A percentile compares a stretch with the other conserved stretches of the same genome.
These are phyloP conservation scores for Chimonanthus praecox DNA, from an alignment of 164 flowering plant genomes.

Conservation along the genomic window DNA sequence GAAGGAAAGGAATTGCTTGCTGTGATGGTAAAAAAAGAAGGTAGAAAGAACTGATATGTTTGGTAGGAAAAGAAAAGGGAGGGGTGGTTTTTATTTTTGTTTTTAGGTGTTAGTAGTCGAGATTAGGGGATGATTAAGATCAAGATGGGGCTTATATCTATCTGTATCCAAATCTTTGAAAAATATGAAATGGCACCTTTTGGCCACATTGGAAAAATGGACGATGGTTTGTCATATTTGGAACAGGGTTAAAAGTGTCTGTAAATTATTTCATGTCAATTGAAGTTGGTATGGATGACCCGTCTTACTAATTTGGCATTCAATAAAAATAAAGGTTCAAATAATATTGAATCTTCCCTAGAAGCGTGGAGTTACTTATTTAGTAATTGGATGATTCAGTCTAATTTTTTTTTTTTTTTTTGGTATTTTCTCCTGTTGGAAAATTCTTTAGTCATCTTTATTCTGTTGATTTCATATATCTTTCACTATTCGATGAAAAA, in stretches of 20 bases:
- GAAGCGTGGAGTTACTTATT: too few relatives aligned
- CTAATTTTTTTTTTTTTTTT: too few relatives aligned
- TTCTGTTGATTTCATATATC: too few relatives aligned
- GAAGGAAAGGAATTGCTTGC: background rate
- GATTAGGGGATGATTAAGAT: background rate
- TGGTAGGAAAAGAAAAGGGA: background rate
- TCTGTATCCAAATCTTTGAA: conserved; percentile 22
- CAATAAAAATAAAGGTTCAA: too few relatives aligned
- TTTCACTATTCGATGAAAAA: too few relatives aligned
- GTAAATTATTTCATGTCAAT: background rate
- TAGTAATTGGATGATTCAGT: too few relatives aligned
- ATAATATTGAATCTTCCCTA: too few relatives aligned
- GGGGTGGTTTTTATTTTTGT: background rate
- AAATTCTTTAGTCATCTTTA: too few relatives aligned
- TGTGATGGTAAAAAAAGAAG: background rate
- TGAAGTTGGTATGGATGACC: background rate
- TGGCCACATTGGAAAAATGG: conserved; percentile 16
- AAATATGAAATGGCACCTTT: conserved; percentile 19
- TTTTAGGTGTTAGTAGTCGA: background rate
- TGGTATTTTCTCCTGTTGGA: too few relatives aligned
- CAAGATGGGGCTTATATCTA: conserved; percentile 4
- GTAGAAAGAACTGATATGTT: background rate
- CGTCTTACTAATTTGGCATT: background rate
- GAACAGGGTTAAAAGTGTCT: too few relatives aligned
- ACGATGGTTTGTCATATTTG: conserved; percentile 2